Conservation (phyloP, 768 basidiomycete species). For the Tubosaeta sp. region DNA sequence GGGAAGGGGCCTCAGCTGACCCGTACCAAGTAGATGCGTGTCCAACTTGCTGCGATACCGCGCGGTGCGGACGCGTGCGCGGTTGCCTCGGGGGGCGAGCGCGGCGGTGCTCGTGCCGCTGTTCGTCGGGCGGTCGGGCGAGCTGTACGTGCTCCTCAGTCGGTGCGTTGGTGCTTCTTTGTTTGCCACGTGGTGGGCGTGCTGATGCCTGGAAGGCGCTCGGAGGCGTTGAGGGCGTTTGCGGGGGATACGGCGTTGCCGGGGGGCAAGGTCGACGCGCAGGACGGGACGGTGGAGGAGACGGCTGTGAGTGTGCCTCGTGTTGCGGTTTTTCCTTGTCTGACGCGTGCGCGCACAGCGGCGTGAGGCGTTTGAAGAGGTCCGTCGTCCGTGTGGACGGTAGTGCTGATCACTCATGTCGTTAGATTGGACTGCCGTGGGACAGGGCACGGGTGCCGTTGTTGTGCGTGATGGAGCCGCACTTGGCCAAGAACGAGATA, state of each 20-base stretch:
- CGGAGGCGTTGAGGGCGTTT: slow-evolving; percentile 67
- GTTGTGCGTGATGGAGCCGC: slow-evolving; percentile 76
- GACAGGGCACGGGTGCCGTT: slow-evolving; percentile 68
- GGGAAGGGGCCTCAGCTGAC: background rate
- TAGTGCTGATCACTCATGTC: background rate
- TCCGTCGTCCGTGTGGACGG: slow-evolving; percentile 22
- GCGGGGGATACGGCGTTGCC: slow-evolving; percentile 88
- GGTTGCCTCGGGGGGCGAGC: slow-evolving; percentile 52
- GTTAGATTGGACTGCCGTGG: slow-evolving; percentile 76
- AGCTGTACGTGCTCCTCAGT: slow-evolving; percentile 82
- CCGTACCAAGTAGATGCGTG: slow-evolving; percentile 17
- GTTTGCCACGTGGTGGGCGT: background rate
- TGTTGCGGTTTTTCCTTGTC: background rate
- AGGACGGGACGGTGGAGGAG: slow-evolving; percentile 67
- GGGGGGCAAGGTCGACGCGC: slow-evolving; percentile 74
- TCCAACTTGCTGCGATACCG: slow-evolving; percentile 25
- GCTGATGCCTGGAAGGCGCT: slow-evolving; percentile 47
- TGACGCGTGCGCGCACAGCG: slow-evolving; percentile 43
- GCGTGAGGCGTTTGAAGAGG: slow-evolving; percentile 90
- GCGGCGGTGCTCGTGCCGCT: slow-evolving; percentile 82
- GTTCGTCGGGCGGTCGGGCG: slow-evolving; percentile 80
- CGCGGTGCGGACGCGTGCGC: slow-evolving; percentile 27
- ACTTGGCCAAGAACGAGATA: slow-evolving; percentile 64
- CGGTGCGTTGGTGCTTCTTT: slow-evolving; percentile 49
- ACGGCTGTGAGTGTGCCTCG: slow-evolving; percentile 53